Base-by-base conservation (phyloP, 768 basidiomycete genomes). In the Calocybe gangraenosa region DNA sequence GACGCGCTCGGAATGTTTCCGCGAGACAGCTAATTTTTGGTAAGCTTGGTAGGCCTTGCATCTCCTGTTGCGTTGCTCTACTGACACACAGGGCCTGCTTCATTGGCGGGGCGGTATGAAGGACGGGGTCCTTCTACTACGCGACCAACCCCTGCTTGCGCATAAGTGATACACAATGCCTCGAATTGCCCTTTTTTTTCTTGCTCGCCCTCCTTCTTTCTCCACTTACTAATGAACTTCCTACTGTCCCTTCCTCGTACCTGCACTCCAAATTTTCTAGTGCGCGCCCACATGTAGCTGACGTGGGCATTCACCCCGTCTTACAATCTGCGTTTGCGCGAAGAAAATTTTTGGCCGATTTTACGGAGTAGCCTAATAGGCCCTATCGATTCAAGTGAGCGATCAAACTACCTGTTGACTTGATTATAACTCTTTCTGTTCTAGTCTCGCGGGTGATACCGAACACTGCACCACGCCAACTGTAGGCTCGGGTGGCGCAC, bases 221-320 rank as follows among this genome's bases (percentile, higher is more conserved):
- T 32, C 39, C 20, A 40, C 48, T 40, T 33, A 25, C 31, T 41
- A 28, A 31, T 10, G 68, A 73, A 25, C 60, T 63, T 31, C 41
- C 65, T 59, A 11, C 20, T 4, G 59, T 13, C 14, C 13, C 35
- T 35, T 28, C 35, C 39, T 14, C 47, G 48, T 36, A 21, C 49
- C 53, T 19, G 55, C 31, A 50, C 42, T 25, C 45, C 47, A 10
- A 42, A 25, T 23, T 45, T 48, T 20, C 35, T 44, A 17, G 38
- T 41, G 45, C 38, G 31, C 47, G 42, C 15, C 44, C 47, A 21
- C 50, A 37, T 14, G 32, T 51, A 3, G 44, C 42, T 5, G 44
- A 48, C 15, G 22, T 42, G n/a, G 28, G 20, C 19, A 36, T 52
- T 19, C 41, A 47, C 20, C 41, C 19, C 44, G 40, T 11, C 20